Base-by-base conservation (phyloP, 148 eudicot species). In the Talinum fruticosum region DNA sequence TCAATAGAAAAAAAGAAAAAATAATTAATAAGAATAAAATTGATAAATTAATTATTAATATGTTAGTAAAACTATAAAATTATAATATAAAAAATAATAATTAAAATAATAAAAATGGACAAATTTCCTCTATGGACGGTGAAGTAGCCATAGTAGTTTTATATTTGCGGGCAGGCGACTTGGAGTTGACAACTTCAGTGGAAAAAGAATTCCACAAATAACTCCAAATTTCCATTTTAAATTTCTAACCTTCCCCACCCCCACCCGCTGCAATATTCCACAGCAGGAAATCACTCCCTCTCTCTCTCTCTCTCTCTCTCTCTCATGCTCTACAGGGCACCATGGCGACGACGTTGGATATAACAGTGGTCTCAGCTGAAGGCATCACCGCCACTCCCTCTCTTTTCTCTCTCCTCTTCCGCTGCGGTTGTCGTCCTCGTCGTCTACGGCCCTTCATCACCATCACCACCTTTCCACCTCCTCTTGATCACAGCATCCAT, bases 361-460 rank as follows among this genome's bases (percentile, higher is more conserved):
- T 90, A 69, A 81, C 92, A 16, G 45, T 84, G 3, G 67, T 87
- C 70, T 90, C 90, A 78, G 92, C 94, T 19, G 77, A 90, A 80
- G 88, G 87, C 62, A 85, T 90, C 74, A 88, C 77, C 78, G 75
- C 45, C 68, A 57, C 85, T 24, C 29, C 77, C 38, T 5, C 77
- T 33, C 69, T 84, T 78, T 87, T 82, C 72, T 73, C 80, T 33
- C 5, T 79, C 41, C 66, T 79, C n/a, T n/a, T n/a, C n/a, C n/a
- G n/a, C n/a, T n/a, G n/a, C n/a, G n/a, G n/a, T 80, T 77, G 79
- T 71, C 73, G 78, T 26, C 69, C n/a, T 36, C 79, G 78, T 26
- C 72, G 28, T 44, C 79, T 83, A 6, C 74, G 84, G 45, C 84
- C 90, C 35, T 91, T 87, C 76, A 62, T 82, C 78, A 87, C 92